phyloP scores from a whole-genome alignment of 1,139 yeast species.

The Pichia sp. region DNA sequence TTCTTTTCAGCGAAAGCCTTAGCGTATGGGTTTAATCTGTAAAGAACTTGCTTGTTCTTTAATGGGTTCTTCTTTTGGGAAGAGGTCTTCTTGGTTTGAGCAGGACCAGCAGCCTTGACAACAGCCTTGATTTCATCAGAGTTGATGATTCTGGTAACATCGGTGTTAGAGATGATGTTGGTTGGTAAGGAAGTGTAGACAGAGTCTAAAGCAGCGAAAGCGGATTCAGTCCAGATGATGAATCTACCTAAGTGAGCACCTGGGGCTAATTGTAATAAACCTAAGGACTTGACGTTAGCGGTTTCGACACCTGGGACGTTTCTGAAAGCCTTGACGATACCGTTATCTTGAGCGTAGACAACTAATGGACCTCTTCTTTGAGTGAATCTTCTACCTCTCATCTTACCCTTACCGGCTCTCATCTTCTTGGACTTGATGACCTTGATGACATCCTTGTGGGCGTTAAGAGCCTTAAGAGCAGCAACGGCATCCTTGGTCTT shows the following conservation, averaged over 20 bases:
- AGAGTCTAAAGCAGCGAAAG: slow-evolving; percentile 94
- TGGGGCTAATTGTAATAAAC: slow-evolving; percentile 99
- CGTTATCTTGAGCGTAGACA: slow-evolving; percentile 97
- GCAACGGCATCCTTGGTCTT: slow-evolving; percentile 99
- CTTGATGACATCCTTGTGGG: slow-evolving; percentile 97
- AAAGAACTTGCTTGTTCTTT: slow-evolving; percentile 98
- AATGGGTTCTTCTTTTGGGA: slow-evolving; percentile 99
- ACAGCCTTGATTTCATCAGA: slow-evolving; percentile 98
- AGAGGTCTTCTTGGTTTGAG: slow-evolving; percentile 91
- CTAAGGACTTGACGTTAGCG: slow-evolving; percentile 87
- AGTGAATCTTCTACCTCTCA: slow-evolving; percentile 99
- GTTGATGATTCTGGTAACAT: slow-evolving; percentile 96
- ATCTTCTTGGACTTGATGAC: slow-evolving; percentile 98
- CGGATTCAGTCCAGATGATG: slow-evolving; percentile 99
- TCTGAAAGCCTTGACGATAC: slow-evolving; percentile 98
- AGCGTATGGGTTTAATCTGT: slow-evolving; percentile 99
- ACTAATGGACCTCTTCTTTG: slow-evolving; percentile 99
- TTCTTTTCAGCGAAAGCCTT: slow-evolving; percentile 93
- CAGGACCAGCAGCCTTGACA: slow-evolving; percentile 95
- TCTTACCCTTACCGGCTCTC: slow-evolving; percentile 99
- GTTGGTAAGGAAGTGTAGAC: slow-evolving; percentile 98
- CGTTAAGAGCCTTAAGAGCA: slow-evolving; percentile 97
- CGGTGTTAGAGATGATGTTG: slow-evolving; percentile 94
- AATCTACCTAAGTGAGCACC: slow-evolving; percentile 99
- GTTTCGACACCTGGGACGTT: slow-evolving; percentile 99